phyloP scores from a whole-genome alignment of 2,329 filamentous ascomycete genomes.

The Colletotrichum simmondsii region DNA sequence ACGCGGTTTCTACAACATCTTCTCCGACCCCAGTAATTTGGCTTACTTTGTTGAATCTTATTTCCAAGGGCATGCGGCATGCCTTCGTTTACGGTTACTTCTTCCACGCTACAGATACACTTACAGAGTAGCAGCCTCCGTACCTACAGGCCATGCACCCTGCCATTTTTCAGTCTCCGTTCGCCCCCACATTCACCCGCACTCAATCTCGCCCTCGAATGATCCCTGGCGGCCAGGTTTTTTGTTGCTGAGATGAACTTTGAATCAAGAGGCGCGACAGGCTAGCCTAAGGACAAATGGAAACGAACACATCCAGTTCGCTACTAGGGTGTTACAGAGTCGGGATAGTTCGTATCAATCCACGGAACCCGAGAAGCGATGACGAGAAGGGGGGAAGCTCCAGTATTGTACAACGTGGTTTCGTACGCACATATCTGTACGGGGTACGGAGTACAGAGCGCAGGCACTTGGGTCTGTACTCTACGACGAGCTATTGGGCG shows the following conservation, averaged over 20 bases:
- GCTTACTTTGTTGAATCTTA: background rate
- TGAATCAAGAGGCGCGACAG: slow-evolving; percentile 19
- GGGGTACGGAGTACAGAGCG: no score
- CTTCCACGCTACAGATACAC: background rate
- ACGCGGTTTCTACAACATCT: slow-evolving; percentile 3
- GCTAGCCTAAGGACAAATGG: slow-evolving; percentile 23
- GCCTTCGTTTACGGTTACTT: background rate
- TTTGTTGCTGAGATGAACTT: slow-evolving; percentile 27
- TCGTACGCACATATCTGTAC: background rate
- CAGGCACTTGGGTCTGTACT: no score
- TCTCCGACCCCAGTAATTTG: slow-evolving; percentile 2
- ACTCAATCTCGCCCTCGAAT: background rate
- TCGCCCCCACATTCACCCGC: background rate
- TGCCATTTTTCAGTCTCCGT: background rate
- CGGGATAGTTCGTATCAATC: slow-evolving; percentile 27
- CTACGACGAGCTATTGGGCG: background rate
- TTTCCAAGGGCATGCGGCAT: background rate
- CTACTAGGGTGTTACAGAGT: slow-evolving; percentile 30
- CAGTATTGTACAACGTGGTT: background rate
- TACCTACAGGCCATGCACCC: background rate
- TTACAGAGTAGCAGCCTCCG: no score
- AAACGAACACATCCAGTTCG: slow-evolving; percentile 31
- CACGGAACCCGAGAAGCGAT: slow-evolving; percentile 9
- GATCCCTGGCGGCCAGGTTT: slow-evolving; percentile 17
- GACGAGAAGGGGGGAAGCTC: background rate